Conservation (phyloP, 371 early-diverging fungal species). For the Lichtheimia corymbifera region DNA sequence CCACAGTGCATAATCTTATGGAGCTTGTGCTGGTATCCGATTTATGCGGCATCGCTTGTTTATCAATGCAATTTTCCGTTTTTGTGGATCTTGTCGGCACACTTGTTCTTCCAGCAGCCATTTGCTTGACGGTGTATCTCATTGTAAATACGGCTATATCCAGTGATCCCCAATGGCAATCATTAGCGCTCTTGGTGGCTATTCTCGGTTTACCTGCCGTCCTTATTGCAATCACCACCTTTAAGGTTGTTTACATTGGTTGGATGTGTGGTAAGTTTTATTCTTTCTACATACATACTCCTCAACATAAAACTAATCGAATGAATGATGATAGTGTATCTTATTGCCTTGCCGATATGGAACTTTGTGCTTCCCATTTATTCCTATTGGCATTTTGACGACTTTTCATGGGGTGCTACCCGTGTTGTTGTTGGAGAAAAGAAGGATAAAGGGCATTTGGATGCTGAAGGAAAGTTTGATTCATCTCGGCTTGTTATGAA, state of each 20-base stretch:
- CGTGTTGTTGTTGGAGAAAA: conserved; percentile 75
- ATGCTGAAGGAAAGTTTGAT: conserved; percentile 65
- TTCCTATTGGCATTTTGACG: conserved; percentile 96
- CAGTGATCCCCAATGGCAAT: conserved; percentile 57
- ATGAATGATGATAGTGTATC: conserved; percentile 38
- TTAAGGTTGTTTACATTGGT: conserved; percentile 72
- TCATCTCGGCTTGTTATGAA: conserved; percentile 62
- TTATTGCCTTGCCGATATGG: conserved; percentile 90
- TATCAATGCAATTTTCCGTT: conserved; percentile 87
- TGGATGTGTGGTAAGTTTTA: conserved; percentile 69
- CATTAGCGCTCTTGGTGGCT: conserved; percentile 62
- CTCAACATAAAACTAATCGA: not conserved
- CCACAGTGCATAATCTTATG: conserved; percentile 87
- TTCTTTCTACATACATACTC: not conserved
- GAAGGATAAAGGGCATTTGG: conserved; percentile 60
- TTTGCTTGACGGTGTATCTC: conserved; percentile 59
- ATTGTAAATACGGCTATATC: conserved; percentile 53
- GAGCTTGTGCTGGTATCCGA: conserved; percentile 87
- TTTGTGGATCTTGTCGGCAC: conserved; percentile 85
- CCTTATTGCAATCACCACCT: conserved; percentile 85
- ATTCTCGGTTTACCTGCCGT: conserved; percentile 85
- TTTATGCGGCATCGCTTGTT: conserved; percentile 85
- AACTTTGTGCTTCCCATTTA: conserved; percentile 92
- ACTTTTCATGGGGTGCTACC: conserved; percentile 93
- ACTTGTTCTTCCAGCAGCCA: conserved; percentile 80